Evolutionary conservation across 345 rosid species (phyloP).

Genomic region (Cardamine resedifolia): DNA sequence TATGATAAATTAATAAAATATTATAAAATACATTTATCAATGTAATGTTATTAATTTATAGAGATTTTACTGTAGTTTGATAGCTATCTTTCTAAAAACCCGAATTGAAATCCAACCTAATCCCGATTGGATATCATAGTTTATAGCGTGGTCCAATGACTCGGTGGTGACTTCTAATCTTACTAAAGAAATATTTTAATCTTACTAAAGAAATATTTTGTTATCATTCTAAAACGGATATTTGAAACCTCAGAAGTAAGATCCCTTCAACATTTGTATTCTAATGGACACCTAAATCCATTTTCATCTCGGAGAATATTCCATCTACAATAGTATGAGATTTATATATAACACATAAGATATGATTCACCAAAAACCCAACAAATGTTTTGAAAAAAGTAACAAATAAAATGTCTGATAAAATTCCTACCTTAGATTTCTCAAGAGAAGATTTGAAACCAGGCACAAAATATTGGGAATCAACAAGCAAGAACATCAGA

Average conservation of each 20-base stretch:
- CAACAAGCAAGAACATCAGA: conserved; percentile 27
- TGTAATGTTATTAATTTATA: too few species aligned
- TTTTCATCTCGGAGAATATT: conserved; percentile 19
- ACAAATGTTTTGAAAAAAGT: not conserved
- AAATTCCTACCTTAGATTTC: conserved; percentile 29
- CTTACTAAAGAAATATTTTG: conserved; percentile 6
- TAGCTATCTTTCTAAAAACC: too few species aligned
- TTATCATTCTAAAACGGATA: conserved; percentile 24
- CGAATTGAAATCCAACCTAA: too few species aligned
- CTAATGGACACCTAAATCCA: conserved; percentile 17
- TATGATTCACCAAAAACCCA: not conserved
- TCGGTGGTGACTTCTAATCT: too few species aligned
- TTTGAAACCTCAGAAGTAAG: conserved; percentile 2
- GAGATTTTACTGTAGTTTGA: too few species aligned
- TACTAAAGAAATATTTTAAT: too few species aligned
- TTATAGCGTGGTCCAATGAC: too few species aligned
- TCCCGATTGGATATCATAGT: too few species aligned
- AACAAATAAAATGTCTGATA: conserved; percentile 14
- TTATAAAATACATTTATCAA: too few species aligned
- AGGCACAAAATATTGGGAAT: conserved; percentile 31
- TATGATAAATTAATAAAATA: too few species aligned
- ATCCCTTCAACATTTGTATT: conserved; percentile 32
- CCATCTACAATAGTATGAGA: not conserved
- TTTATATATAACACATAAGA: not conserved
- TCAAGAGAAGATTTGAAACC: conserved; percentile 38